These are phyloP conservation scores for Marsdenia floribunda DNA, from an alignment of 257 asterid genomes.

Conservation along the genomic window DNA sequence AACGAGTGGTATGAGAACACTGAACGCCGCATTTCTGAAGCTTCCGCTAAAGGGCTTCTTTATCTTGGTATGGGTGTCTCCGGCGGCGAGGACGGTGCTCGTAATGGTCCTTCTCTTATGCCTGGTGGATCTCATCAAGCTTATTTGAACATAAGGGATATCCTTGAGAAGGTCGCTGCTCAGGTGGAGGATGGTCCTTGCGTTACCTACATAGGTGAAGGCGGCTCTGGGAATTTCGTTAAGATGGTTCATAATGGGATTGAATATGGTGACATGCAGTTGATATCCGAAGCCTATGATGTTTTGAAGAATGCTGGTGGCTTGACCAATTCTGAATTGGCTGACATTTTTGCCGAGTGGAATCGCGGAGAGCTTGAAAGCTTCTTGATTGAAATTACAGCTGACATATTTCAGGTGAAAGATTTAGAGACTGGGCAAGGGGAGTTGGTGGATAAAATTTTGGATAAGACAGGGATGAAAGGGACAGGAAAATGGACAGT, in stretches of 20 bases:
- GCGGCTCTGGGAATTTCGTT: constrained; percentile 87
- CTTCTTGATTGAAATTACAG: constrained; percentile 74
- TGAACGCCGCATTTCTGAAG: constrained; percentile 59
- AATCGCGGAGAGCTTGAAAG: constrained; percentile 84
- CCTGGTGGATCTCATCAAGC: constrained; percentile 86
- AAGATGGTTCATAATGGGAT: constrained; percentile 94
- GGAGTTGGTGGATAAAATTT: constrained; percentile 72
- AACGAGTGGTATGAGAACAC: constrained; percentile 98
- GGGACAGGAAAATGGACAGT: constrained; percentile 96
- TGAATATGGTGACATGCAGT: constrained; percentile 92
- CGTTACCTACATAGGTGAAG: constrained; percentile 82
- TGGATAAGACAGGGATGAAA: constrained; percentile 89
- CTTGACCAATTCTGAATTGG: constrained; percentile 54
- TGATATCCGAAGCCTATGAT: constrained; percentile 83
- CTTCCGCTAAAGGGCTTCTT: constrained; percentile 46
- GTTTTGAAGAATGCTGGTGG: constrained; percentile 77
- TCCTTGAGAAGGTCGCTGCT: constrained; percentile 74
- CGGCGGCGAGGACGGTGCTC: constrained; percentile 91
- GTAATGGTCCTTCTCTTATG: constrained; percentile 82
- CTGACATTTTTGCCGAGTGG: constrained; percentile 74
- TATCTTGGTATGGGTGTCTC: constrained; percentile 95
- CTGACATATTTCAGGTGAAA: constrained; percentile 67
- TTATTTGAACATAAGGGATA: constrained; percentile 50
- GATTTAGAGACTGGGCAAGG: constrained; percentile 50
- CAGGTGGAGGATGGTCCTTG: constrained; percentile 97